Evolutionary conservation across 2,329 filamentous ascomycete genomes (phyloP), one percentile per base, ranked within the genome.

Genomic region (Trichoderma sp.): DNA sequence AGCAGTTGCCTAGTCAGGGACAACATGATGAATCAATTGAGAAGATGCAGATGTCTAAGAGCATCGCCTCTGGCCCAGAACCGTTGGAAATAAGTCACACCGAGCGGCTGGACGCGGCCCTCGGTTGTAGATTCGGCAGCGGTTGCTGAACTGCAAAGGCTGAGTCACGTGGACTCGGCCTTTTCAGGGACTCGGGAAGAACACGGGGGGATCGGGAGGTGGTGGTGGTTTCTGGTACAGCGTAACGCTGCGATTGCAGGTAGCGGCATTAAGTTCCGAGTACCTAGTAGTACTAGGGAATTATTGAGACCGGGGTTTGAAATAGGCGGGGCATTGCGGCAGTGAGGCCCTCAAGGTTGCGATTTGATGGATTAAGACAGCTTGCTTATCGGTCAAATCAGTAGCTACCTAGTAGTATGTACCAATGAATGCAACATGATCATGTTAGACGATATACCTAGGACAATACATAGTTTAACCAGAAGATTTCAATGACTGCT

Each of bases 81-180:
- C 52, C 48, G 52, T 65, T 45, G 52, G 50, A 56, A 39, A 53
- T 64, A 27, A 52, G 15, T 39, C 39, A 65, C 34, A n/a, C 17
- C 27, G 42, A 56, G 37, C 63, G 63, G 63, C 52, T 65, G 63
- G 63, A 65, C 19, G 52, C 63, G 63, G 63, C 63, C 63, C 63
- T 65, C 63, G 63, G 63, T 53, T 65, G 63, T 65, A 65, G 52
- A 56, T 19, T 65, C 52, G 52, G 63, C 63, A 25, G 50, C 37
- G 35, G 35, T 37, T 35, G 61, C 50, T 54, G 3, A 5, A 27
- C 25, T 57, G 17, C 59, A 25, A n/a, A 34, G 17, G 37, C 35
- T 17, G 25, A 48, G 63, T 65, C 63, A 65, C 63, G 63, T 65
- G 63, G 15, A 56, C n/a, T 15, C 27, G 25, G 22, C 19, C 17